Percentiles rank a stretch among this genome's conserved stretches.
phyloP scores from a whole-genome alignment of 768 basidiomycete genomes.

The Boletus rubescentipes region DNA sequence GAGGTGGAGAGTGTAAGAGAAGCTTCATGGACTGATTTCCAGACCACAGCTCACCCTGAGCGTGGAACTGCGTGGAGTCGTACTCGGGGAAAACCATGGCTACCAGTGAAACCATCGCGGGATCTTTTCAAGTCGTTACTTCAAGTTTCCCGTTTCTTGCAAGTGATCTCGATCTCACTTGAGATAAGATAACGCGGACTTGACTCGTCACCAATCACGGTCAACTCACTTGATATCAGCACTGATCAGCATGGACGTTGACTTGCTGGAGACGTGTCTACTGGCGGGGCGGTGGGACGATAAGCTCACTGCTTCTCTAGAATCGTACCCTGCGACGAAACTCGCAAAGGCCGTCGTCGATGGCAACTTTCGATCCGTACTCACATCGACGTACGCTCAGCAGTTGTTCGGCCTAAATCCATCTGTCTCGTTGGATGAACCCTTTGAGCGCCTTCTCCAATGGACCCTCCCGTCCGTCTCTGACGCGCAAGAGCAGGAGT shows the following conservation, averaged over 20 bases:
- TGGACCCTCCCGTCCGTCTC: conserved; percentile 30
- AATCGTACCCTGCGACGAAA: conserved; percentile 25
- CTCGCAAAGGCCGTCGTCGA: conserved; percentile 58
- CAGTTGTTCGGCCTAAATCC: conserved; percentile 37
- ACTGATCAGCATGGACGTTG: conserved; percentile 19
- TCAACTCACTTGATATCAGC: neutral
- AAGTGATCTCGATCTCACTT: neutral
- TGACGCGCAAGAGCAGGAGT: conserved; percentile 46
- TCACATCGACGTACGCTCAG: conserved; percentile 46
- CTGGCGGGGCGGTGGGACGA: conserved; percentile 50
- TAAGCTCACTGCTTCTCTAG: conserved; percentile 19
- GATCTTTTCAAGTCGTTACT: no score
- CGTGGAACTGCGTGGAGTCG: no score
- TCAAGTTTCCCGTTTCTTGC: no score
- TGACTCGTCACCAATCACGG: no score
- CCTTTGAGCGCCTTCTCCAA: conserved; percentile 38
- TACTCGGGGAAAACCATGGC: no score
- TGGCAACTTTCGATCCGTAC: conserved; percentile 55
- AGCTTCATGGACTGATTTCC: no score
- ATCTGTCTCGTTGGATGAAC: conserved; percentile 35
- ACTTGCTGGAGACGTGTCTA: conserved; percentile 52
- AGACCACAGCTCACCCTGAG: no score
- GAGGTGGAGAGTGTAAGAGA: no score
- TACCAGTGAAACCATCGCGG: neutral
- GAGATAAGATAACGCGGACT: neutral